Evolutionary conservation across 345 rosid genomes (phyloP).

Genomic region (Carallia pectinifolia): DNA sequence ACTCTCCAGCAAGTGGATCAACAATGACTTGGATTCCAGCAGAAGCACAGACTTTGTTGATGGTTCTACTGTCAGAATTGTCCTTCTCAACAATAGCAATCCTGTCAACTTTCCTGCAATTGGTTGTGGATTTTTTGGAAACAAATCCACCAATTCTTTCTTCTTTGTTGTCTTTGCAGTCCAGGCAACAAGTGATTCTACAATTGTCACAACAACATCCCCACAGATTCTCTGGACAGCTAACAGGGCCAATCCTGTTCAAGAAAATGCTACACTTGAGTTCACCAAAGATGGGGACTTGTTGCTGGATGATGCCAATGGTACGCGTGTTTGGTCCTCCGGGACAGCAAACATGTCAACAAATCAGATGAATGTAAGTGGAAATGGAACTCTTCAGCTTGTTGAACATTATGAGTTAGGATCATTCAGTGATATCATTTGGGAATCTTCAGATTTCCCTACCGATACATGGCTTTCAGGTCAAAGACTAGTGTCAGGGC

Average conservation of each 20-base stretch:
- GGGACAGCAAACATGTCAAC: not conserved
- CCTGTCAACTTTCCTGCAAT: constrained; percentile 3
- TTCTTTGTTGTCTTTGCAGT: constrained; percentile 7
- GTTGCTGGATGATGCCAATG: constrained; percentile 14
- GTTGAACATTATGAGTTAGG: not conserved
- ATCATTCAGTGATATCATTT: not conserved
- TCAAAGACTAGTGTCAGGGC: not conserved
- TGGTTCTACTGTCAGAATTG: not conserved
- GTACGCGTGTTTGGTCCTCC: constrained; percentile 10
- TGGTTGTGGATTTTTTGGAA: constrained; percentile 10
- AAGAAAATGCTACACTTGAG: constrained; percentile 13
- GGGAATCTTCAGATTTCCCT: constrained; percentile 19
- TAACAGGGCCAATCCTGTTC: constrained; percentile 15
- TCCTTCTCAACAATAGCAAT: constrained; percentile 4
- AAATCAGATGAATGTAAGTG: constrained; percentile 1
- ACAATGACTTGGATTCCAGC: not conserved
- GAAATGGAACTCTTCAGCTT: constrained; percentile 15
- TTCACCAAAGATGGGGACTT: constrained; percentile 8
- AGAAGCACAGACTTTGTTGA: not conserved
- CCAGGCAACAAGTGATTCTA: constrained; percentile 5
- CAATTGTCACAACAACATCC: not conserved
- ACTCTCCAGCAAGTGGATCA: not conserved
- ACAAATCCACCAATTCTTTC: not conserved
- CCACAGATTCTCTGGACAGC: constrained; percentile 12
- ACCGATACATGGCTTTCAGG: not conserved